Percentiles rank a stretch among this genome's conserved stretches.
Conservation (phyloP, 306 rosid genomes). For the Malus sieversii region DNA sequence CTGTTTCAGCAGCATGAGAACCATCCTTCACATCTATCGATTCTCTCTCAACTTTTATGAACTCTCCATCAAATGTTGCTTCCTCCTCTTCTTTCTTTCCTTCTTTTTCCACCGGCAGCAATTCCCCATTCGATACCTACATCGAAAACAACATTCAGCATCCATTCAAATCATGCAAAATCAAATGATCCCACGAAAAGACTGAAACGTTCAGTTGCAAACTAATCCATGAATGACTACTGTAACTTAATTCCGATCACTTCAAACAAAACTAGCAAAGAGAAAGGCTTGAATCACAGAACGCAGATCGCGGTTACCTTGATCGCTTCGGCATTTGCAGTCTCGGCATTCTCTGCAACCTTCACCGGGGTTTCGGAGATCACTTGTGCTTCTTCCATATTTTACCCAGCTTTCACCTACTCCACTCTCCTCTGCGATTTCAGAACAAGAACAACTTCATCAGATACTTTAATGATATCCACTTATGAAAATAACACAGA, state of each 20-base stretch:
- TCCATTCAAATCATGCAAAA: background rate
- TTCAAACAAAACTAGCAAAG: background rate
- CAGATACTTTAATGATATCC: background rate
- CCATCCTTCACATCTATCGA: constrained; percentile 38
- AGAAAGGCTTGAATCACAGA: background rate
- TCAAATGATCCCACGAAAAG: background rate
- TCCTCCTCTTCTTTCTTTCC: constrained; percentile 82
- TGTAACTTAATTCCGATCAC: too few species aligned
- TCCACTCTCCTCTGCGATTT: constrained; percentile 15
- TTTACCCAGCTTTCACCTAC: constrained; percentile 1
- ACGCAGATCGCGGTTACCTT: constrained; percentile 41
- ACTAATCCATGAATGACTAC: background rate
- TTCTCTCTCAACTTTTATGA: constrained; percentile 91
- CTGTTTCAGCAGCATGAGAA: constrained; percentile 15
- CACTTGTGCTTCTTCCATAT: constrained; percentile 61
- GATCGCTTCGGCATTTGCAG: constrained; percentile 17
- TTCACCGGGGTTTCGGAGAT: constrained; percentile 44
- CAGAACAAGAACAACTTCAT: background rate
- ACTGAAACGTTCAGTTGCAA: background rate
- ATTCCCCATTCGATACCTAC: constrained; percentile 51
- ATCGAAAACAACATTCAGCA: constrained; percentile 1
- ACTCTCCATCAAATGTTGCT: constrained; percentile 75
- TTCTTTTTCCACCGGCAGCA: constrained; percentile 27
- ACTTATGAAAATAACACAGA: background rate
- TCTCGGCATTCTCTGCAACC: constrained; percentile 38